These are phyloP conservation scores for Saccharum officinarum DNA, from an alignment of 176 grass and related monocot genomes.

Conservation along the genomic window DNA sequence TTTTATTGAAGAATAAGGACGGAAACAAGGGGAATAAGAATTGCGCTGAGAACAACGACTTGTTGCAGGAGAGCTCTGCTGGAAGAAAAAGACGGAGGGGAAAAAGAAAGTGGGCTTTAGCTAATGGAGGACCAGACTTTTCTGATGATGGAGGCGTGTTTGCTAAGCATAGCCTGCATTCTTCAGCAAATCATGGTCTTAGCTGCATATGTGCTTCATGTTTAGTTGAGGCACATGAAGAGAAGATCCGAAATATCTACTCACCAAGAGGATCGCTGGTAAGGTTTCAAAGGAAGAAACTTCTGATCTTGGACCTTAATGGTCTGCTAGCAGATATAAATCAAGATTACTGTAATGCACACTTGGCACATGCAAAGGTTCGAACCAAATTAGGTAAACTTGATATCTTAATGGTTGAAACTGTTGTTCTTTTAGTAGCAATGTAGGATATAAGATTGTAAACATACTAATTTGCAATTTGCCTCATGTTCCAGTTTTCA, in stretches of 20 bases:
- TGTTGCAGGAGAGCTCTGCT: neutral
- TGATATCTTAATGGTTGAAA: conserved; percentile 10
- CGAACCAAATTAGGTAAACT: conserved; percentile 66
- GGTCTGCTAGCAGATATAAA: conserved; percentile 88
- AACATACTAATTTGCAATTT: conserved; percentile 36
- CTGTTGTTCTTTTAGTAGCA: conserved; percentile 22
- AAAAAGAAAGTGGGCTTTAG: neutral
- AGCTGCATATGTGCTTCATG: conserved; percentile 12
- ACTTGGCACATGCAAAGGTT: conserved; percentile 55
- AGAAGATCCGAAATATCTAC: conserved; percentile 29
- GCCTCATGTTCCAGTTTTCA: conserved; percentile 64
- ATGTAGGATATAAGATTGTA: neutral
- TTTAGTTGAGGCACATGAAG: conserved; percentile 25
- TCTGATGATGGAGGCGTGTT: neutral
- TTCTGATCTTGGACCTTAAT: conserved; percentile 92
- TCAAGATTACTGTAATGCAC: conserved; percentile 23
- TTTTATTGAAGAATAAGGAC: neutral
- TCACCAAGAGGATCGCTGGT: conserved; percentile 50
- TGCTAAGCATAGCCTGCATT: neutral
- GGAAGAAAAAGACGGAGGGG: neutral
- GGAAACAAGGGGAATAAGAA: neutral
- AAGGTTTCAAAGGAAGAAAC: conserved; percentile 62
- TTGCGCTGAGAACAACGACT: neutral
- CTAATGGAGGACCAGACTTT: neutral
- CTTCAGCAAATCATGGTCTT: conserved; percentile 17